Percentiles rank a stretch among this genome's conserved stretches.
phyloP scores from a whole-genome alignment of 2,329 filamentous ascomycete genomes.

The Samsoniella hepiali region DNA sequence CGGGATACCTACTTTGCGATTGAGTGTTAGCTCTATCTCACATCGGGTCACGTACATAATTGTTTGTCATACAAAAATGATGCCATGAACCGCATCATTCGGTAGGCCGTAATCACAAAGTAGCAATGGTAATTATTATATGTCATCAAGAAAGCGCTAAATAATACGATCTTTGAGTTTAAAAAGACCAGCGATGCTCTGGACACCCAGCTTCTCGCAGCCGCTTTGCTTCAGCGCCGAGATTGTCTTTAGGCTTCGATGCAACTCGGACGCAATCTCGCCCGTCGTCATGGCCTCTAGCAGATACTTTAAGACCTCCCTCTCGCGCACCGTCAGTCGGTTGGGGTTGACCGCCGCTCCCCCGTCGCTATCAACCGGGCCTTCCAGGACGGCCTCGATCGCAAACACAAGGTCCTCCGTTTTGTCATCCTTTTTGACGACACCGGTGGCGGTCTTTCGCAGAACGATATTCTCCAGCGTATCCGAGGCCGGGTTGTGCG shows the following conservation, averaged over 20 bases:
- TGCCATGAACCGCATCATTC: too few species aligned
- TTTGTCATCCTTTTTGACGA: conserved; percentile 6
- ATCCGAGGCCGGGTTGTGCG: conserved; percentile 3
- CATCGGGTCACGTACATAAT: too few species aligned
- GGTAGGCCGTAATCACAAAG: too few species aligned
- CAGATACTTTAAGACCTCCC: not conserved
- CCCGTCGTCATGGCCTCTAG: conserved; percentile 11
- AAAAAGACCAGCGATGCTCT: conserved; percentile 9
- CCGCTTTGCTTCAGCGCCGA: conserved; percentile 12
- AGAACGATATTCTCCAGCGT: conserved; percentile 10
- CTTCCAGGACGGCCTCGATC: conserved; percentile 6
- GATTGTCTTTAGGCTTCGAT: conserved; percentile 3
- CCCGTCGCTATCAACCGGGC: not conserved
- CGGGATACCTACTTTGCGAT: too few species aligned
- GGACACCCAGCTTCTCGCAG: conserved; percentile 12
- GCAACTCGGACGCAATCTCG: conserved; percentile 10
- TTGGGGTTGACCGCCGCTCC: not conserved
- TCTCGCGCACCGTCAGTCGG: not conserved
- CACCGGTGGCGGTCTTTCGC: not conserved
- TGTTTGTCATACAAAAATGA: too few species aligned
- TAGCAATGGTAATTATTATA: too few species aligned
- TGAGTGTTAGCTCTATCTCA: too few species aligned
- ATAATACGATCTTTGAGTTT: conserved; percentile 13
- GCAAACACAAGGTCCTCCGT: not conserved
- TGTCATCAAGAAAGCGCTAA: not conserved